Evolutionary conservation across 257 asterid species (phyloP).

Genomic region (Plectranthus barbatus): DNA sequence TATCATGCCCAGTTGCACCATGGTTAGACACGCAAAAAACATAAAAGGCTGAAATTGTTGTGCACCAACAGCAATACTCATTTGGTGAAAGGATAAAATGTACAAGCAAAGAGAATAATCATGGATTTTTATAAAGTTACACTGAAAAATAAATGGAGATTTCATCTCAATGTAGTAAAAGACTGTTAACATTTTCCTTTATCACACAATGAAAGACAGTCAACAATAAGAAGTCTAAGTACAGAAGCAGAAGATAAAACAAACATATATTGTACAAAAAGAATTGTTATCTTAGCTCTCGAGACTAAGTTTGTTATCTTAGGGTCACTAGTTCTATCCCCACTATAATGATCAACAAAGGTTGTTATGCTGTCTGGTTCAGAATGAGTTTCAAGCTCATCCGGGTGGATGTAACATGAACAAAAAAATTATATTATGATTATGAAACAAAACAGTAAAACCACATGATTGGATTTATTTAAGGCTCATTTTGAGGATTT

Average conservation of each 20-base stretch:
- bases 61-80: conserved; percentile 27
- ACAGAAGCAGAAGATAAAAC: too few species aligned
- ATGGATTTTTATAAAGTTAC: too few species aligned
- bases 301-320: too few species aligned
- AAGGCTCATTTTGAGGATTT: conserved; percentile 5
- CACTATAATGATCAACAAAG: conserved; percentile 70
- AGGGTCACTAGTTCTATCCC: too few species aligned
- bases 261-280: too few species aligned
- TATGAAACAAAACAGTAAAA: background rate
- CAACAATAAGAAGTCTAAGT: too few species aligned
- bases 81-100: background rate
- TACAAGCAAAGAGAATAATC: background rate
- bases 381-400: conserved; percentile 71
- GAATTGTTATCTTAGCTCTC: too few species aligned
- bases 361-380: conserved; percentile 46
- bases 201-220: background rate
- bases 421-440: background rate
- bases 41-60: conserved; percentile 74
- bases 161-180: background rate
- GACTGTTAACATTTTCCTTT: conserved; percentile 44
- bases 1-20: conserved; percentile 99
- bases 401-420: conserved; percentile 24
- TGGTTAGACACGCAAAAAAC: conserved; percentile 88
- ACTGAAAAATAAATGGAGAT: too few species aligned
- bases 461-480: background rate